Base-by-base conservation (phyloP, 208 protist genomes). In the Crithidia fasciculata region DNA sequence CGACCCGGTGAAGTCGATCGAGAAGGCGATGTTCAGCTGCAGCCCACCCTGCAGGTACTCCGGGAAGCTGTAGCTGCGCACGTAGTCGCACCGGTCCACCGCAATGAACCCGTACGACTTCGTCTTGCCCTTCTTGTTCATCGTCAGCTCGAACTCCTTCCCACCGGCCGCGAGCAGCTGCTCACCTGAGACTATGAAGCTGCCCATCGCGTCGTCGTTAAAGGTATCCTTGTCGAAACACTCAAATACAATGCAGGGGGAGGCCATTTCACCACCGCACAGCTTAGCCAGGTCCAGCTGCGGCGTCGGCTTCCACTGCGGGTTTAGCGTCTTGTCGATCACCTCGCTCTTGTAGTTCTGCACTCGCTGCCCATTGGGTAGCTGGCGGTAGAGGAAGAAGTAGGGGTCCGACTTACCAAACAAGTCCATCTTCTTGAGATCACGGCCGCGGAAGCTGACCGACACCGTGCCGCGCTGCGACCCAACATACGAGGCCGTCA, bases 1-100 rank as follows among this genome's bases (percentile, higher is more conserved):
- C 41, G 80, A 89, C 2, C 66, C 80, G 2, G 86, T 95, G 66
- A 95, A 95, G 71, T 95, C 91, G 54, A 95, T 88, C 15, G 80
- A 89, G 62, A 95, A 78, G 55, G 77, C 75, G 9, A 95, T 72
- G 45, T 87, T 88, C 18, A 95, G 82, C 62, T 93, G 65, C 68
- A 82, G 62, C 5, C 87, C 89, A 8, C 54, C 69, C 12, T 72
- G 55, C 37, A 95, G 54, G 59, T 83, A 90, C 50, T 95, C 91
- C n/a, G 87, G 12, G 76, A 95, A 95, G 71, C 13, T 36, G 53
- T 54, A 68, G 36, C 36, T 49, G 8, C 45, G 16, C 52, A 71
- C 54, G 58, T 72, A 81, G 41, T 72, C 58, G 18, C 59, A 67
- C 37, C 47, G 19, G 53, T 57, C 41, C n/a, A 87, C n/a, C 16